Evolutionary conservation across 2,329 filamentous ascomycete genomes (phyloP), one percentile per base, ranked within the genome.

Genomic region (Fusarium abutilonis): DNA sequence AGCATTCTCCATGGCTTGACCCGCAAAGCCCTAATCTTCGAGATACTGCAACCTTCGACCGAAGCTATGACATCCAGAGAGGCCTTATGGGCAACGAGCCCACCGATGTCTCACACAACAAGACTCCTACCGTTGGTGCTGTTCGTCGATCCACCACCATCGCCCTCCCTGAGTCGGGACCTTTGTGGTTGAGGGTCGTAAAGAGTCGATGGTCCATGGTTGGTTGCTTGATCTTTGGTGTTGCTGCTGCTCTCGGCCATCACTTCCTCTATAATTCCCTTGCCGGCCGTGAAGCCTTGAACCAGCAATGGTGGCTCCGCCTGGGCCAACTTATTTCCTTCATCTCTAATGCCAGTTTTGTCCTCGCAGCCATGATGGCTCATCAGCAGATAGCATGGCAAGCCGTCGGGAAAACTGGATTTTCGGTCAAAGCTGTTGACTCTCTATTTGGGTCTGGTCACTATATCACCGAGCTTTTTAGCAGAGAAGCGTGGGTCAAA

Each of bases 401-500:
- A 14, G 62, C 52, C 0, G 62, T 65, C 0, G 61, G 56, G 1
- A 57, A 59, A 1, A 42, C 41, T 3, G 41, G 49, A 4, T 64
- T 51, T 23, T 65, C 61, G 0, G 56, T 64, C 1, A 29, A 58
- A 4, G 64, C 66, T 0, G 59, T 69, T 3, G 66, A 69, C 32
- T 54, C 67, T 0, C 31, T 69, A 0, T 69, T 69, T 8, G 67
- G 64, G 0, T 43, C 66, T 4, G 49, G 56, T 0, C 53, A 69
- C 6, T 54, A 66, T 1, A 43, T 57, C 0, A 23, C 42, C 0
- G 64, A 68, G 26, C 39, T 69, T 1, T 64, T 69, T 14, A 68
- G 56, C 4, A 46, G 34, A 2, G 66, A 69, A 4, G 66, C 64
- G 2, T 69, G 64, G 64, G 52, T 39, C 0, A 68, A 66, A 17